A percentile compares a stretch with the other conserved stretches of the same genome.
Evolutionary conservation across 257 asterid genomes (phyloP).

Genomic region (Eustoma russellianum): DNA sequence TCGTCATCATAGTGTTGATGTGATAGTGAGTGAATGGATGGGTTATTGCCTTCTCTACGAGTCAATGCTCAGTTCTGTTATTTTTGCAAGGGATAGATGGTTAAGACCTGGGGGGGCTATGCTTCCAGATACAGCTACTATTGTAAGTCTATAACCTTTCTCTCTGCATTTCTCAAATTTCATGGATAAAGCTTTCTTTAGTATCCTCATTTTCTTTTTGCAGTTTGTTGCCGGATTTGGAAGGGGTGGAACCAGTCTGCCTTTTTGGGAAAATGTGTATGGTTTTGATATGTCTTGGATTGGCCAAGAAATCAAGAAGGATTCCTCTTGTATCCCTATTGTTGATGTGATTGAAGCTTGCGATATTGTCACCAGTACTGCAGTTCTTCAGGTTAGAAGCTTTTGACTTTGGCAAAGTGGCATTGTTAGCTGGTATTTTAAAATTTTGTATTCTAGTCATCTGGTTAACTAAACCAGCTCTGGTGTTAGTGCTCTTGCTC

Average conservation of each 20-base stretch:
- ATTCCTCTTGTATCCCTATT: conserved; percentile 65
- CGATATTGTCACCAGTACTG: conserved; percentile 57
- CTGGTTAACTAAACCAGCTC: no score
- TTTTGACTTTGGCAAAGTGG: neutral
- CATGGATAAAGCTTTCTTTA: conserved; percentile 1
- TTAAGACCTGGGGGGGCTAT: conserved; percentile 93
- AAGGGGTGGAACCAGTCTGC: conserved; percentile 75
- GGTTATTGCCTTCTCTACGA: conserved; percentile 97
- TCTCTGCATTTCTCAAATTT: neutral
- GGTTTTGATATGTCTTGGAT: conserved; percentile 86
- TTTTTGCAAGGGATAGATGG: conserved; percentile 91
- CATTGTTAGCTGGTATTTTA: neutral
- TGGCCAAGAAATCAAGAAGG: conserved; percentile 61
- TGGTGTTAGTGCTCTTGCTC: no score
- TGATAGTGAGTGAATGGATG: conserved; percentile 94
- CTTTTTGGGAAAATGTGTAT: conserved; percentile 91
- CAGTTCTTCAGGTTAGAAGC: conserved; percentile 62
- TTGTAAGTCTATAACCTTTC: conserved; percentile 38
- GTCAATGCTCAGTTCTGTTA: conserved; percentile 84
- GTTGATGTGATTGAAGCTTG: conserved; percentile 57
- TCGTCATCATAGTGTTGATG: conserved; percentile 65
- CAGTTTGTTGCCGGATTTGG: conserved; percentile 97
- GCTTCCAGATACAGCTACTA: conserved; percentile 92
- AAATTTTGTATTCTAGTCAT: no score
- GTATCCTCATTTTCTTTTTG: conserved; percentile 7